phyloP scores from a whole-genome alignment of 1,284 basidiomycete species.

The Ceratobasidium sp. region DNA sequence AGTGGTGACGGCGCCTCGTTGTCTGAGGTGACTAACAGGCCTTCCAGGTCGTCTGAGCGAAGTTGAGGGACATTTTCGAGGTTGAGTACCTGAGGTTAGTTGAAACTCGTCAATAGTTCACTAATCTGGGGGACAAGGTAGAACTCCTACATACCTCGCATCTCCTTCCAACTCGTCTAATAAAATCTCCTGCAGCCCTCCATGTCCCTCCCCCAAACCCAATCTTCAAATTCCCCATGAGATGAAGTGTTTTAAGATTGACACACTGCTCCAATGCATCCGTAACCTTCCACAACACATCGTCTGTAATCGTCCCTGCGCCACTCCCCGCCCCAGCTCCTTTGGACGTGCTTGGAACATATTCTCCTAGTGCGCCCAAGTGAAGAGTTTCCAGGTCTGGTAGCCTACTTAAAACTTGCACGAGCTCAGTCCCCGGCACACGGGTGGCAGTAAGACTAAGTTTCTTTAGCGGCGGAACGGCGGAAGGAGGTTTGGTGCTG shows the following conservation, averaged over 20 bases:
- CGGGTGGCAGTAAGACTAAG: constrained; percentile 69
- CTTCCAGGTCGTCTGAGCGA: constrained; percentile 64
- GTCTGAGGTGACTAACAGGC: constrained; percentile 56
- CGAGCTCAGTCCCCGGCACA: constrained; percentile 58
- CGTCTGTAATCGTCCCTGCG: constrained; percentile 64
- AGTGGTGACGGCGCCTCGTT: constrained; percentile 52
- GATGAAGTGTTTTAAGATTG: constrained; percentile 63
- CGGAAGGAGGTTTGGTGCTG: constrained; percentile 41
- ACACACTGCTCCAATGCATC: constrained; percentile 55
- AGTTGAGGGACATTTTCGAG: constrained; percentile 64
- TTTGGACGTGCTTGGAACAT: constrained; percentile 58
- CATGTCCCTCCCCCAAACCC: constrained; percentile 56
- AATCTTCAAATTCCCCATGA: constrained; percentile 71
- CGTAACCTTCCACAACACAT: constrained; percentile 60
- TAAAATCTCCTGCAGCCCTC: constrained; percentile 60
- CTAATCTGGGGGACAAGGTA: not conserved
- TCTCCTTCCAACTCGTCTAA: constrained; percentile 65
- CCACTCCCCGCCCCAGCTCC: constrained; percentile 60
- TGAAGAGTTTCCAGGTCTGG: constrained; percentile 61
- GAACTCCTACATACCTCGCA: constrained; percentile 61
- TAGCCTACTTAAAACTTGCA: constrained; percentile 57
- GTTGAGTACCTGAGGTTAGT: constrained; percentile 60
- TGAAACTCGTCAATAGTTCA: no score
- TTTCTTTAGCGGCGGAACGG: constrained; percentile 61
- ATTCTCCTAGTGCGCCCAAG: constrained; percentile 68